phyloP scores from a whole-genome alignment of 1,284 basidiomycete species.

The Ustilago bromivora region DNA sequence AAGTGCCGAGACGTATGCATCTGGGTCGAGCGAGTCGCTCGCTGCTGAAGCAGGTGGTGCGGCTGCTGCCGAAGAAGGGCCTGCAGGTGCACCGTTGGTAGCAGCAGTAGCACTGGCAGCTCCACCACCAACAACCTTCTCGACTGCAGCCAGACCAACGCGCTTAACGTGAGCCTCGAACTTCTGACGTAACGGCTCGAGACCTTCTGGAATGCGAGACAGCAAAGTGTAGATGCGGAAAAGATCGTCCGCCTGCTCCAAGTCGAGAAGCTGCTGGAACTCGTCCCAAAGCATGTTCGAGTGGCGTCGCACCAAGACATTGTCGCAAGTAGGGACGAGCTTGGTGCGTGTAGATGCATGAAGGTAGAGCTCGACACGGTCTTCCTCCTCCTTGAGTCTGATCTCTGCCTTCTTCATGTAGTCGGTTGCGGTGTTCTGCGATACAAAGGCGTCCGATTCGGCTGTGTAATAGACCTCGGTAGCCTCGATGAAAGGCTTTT shows the following conservation, averaged over 20 bases:
- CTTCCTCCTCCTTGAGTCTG: slow-evolving; percentile 91
- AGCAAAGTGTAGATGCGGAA: slow-evolving; percentile 91
- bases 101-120: slow-evolving; percentile 67
- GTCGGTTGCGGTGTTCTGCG: slow-evolving; percentile 90
- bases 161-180: slow-evolving; percentile 96
- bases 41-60: slow-evolving; percentile 69
- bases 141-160: slow-evolving; percentile 84
- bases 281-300: slow-evolving; percentile 90
- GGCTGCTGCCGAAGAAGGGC: slow-evolving; percentile 32
- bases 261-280: slow-evolving; percentile 91
- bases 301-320: slow-evolving; percentile 90
- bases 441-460: slow-evolving; percentile 90
- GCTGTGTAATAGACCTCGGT: slow-evolving; percentile 92
- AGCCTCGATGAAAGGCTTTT: slow-evolving; percentile 85
- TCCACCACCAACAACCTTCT: slow-evolving; percentile 76
- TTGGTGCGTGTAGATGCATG: slow-evolving; percentile 74
- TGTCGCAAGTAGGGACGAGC: slow-evolving; percentile 90
- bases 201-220: slow-evolving; percentile 86
- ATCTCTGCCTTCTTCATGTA: slow-evolving; percentile 97
- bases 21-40: slow-evolving; percentile 76
- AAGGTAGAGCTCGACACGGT: slow-evolving; percentile 93
- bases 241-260: slow-evolving; percentile 88
- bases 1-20: slow-evolving; percentile 92
- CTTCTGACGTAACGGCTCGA: slow-evolving; percentile 89
- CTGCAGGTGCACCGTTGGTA: slow-evolving; percentile 68